Percentiles rank a stretch among this genome's conserved stretches.
These are phyloP conservation scores for Crassisporium funariophilum DNA, from an alignment of 768 basidiomycete genomes.

Conservation along the genomic window DNA sequence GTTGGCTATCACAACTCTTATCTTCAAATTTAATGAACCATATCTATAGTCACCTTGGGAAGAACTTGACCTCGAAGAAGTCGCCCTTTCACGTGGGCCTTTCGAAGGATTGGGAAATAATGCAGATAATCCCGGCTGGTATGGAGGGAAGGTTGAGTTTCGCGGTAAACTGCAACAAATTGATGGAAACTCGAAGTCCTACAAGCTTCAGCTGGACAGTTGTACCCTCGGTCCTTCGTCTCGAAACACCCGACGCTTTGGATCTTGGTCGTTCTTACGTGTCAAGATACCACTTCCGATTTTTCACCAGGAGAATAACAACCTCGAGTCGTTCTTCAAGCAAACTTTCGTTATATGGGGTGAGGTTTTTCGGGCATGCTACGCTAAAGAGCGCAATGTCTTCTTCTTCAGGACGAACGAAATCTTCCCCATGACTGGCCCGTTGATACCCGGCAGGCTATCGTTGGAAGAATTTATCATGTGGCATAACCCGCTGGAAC, in stretches of 20 bases:
- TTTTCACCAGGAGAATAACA: slow-evolving; percentile 29
- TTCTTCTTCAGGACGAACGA: slow-evolving; percentile 62
- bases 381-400: slow-evolving; percentile 58
- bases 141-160: slow-evolving; percentile 65
- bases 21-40: neutral
- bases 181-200: slow-evolving; percentile 17
- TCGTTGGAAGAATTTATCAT: slow-evolving; percentile 50
- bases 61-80: slow-evolving; percentile 61
- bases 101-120: slow-evolving; percentile 46
- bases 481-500: slow-evolving; percentile 54
- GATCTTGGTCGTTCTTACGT: slow-evolving; percentile 56
- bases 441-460: slow-evolving; percentile 27
- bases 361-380: slow-evolving; percentile 59
- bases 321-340: slow-evolving; percentile 42
- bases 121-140: slow-evolving; percentile 44
- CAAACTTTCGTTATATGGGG: slow-evolving; percentile 58
- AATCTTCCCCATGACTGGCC: slow-evolving; percentile 10
- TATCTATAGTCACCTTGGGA: slow-evolving; percentile 56
- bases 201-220: slow-evolving; percentile 46
- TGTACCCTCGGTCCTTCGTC: slow-evolving; percentile 56
- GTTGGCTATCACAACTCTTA: slow-evolving; percentile 8
- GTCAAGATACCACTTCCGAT: slow-evolving; percentile 44
- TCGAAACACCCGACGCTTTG: slow-evolving; percentile 59
- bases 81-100: slow-evolving; percentile 32
- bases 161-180: slow-evolving; percentile 31